phyloP scores from a whole-genome alignment of 306 rosid species.

The Pterocarpus macrocarpus region DNA sequence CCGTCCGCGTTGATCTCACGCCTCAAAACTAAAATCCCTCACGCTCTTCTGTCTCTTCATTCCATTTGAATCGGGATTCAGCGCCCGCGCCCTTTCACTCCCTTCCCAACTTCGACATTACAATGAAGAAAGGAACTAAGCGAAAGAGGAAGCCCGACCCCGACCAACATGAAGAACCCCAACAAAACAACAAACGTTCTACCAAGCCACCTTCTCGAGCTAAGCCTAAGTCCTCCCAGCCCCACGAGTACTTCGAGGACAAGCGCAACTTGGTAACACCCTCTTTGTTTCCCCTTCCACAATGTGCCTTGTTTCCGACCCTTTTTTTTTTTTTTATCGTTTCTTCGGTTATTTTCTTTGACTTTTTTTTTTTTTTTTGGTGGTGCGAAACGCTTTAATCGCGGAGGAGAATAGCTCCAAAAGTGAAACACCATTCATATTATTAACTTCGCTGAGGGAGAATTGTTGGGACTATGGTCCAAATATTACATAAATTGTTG shows the following conservation, averaged over 20 bases:
- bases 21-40: background rate
- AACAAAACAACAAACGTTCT: conserved; percentile 43
- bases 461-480: too few relatives aligned
- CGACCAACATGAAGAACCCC: conserved; percentile 36
- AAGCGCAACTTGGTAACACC: conserved; percentile 54
- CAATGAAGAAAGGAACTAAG: conserved; percentile 60
- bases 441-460: too few relatives aligned
- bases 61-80: conserved; percentile 42
- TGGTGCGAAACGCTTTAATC: too few relatives aligned
- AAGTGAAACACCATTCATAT: too few relatives aligned
- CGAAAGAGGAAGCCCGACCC: conserved; percentile 38
- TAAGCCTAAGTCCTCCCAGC: conserved; percentile 39
- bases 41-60: conserved; percentile 9
- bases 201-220: conserved; percentile 41
- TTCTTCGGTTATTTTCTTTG: too few relatives aligned
- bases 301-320: too few relatives aligned
- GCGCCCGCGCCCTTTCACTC: conserved; percentile 11
- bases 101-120: background rate
- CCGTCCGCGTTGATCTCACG: conserved; percentile 40
- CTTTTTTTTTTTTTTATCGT: too few relatives aligned
- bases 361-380: too few relatives aligned
- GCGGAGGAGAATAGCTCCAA: too few relatives aligned
- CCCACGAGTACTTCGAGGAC: conserved; percentile 55
- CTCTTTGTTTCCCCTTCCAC: too few relatives aligned
- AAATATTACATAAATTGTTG: background rate